Base-by-base conservation (phyloP, 306 rosid genomes). In the Mucuna pruriens region DNA sequence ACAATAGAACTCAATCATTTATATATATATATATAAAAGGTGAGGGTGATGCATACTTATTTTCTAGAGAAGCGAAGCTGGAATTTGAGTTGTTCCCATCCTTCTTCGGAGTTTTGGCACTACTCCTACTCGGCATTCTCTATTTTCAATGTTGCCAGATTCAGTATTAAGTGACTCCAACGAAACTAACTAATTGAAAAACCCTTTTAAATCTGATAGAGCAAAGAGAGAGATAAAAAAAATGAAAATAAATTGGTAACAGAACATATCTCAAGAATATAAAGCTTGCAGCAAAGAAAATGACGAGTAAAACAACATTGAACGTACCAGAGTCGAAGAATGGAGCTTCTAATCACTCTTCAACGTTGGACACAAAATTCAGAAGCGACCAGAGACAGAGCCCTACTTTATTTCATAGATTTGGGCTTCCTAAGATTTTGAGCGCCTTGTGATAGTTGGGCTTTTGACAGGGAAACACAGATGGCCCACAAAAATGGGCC, bases 51-150 rank as follows among this genome's bases (percentile, higher is more conserved):
- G 13, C 84, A 84, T 83, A 86, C 90, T 57, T 68, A 25, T 76
- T 84, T 57, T 58, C 71, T 22, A 25, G 11, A 61, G 82, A 69
- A 42, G 51, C 38, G 17, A 25, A 2, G 74, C 17, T 57, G 22
- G 83, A 51, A 39, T 49, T 69, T 55, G 84, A 57, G 45, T 76
- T 79, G 55, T 71, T 46, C 22, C 64, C 80, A 5, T 49, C n/a
- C 62, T 83, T 86, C 80, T 76, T 79, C 42, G 89, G 70, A 63
- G 85, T 39, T 76, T 72, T 76, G 64, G 49, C 36, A 62, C 36
- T 70, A 46, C 29, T 54, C 55, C 58, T 80, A 79, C 74, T 45
- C 4, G 44, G 16, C 89, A 86, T 86, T 15, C 25, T 76, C 55
- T 62, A 25, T 19, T 45, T 62, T 63, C 51, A 15, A 26, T 23